Evolutionary conservation across 2,329 filamentous ascomycete species (phyloP).

Genomic region (Pyricularia grisea): DNA sequence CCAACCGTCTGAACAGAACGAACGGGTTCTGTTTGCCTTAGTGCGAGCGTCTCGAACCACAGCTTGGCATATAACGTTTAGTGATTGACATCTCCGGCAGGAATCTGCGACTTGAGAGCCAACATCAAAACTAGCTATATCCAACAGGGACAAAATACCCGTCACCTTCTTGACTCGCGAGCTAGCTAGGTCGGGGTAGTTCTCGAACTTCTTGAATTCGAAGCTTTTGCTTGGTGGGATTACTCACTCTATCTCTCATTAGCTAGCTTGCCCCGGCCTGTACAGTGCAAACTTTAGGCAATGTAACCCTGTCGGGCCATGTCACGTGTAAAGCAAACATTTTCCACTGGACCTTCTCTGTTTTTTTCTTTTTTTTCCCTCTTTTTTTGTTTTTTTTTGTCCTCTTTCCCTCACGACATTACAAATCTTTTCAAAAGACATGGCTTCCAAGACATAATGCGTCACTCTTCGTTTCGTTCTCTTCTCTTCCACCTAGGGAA

Average conservation of each 20-base stretch:
- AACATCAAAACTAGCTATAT: background rate
- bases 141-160: background rate
- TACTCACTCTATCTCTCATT: background rate
- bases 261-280: background rate
- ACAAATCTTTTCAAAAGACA: background rate
- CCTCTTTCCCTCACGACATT: background rate
- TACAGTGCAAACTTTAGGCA: background rate
- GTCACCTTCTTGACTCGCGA: background rate
- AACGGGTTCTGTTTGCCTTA: background rate
- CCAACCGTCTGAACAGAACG: background rate
- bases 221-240: background rate
- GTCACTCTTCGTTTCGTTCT: background rate
- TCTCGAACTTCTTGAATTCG: slow-evolving; percentile 7
- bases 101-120: slow-evolving; percentile 6
- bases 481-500: background rate
- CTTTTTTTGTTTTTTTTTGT: background rate
- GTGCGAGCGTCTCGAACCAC: slow-evolving; percentile 4
- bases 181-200: background rate
- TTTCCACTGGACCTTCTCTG: too few relatives aligned
- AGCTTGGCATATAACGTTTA: background rate
- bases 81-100: slow-evolving; percentile 7
- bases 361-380: background rate
- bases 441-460: background rate
- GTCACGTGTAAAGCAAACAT: background rate
- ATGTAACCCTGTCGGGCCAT: background rate